A percentile compares a stretch with the other conserved stretches of the same genome.
phyloP scores from a whole-genome alignment of 108 stramenopile species.

The Cylindrotheca fusiformis region DNA sequence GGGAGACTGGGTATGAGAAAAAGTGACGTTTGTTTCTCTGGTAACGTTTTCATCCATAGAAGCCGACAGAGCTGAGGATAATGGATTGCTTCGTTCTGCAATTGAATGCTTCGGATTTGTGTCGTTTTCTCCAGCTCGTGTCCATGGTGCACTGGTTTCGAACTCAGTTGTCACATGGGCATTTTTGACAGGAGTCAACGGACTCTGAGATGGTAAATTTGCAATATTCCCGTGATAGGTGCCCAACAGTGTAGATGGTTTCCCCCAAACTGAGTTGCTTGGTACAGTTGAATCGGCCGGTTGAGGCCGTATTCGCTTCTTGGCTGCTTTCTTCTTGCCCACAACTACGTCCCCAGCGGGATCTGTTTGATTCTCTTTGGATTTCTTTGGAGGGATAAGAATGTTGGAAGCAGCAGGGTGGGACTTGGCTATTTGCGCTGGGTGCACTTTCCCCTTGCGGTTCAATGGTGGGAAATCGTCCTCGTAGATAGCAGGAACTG shows the following conservation, averaged over 20 bases:
- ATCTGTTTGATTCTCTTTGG: slow-evolving; percentile 13
- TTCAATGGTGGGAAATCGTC: slow-evolving; percentile 49
- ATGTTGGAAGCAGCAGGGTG: slow-evolving; percentile 21
- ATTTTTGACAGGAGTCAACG: background rate
- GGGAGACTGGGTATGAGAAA: background rate
- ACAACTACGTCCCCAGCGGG: background rate
- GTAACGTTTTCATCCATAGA: background rate
- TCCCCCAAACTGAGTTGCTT: slow-evolving; percentile 4
- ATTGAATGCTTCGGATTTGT: too few relatives aligned
- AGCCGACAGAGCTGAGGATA: background rate
- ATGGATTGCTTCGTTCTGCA: background rate
- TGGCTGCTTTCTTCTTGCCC: slow-evolving; percentile 15
- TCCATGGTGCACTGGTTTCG: background rate
- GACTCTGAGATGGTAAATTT: too few relatives aligned
- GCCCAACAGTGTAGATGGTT: background rate
- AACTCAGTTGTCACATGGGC: background rate
- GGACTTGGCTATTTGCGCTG: background rate
- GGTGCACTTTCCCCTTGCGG: background rate
- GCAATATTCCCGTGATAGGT: background rate
- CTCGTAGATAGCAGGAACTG: slow-evolving; percentile 19
- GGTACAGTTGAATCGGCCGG: background rate
- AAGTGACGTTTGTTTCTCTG: background rate
- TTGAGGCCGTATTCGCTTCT: slow-evolving; percentile 19
- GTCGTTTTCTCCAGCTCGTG: background rate
- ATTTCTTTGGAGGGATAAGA: background rate